These are phyloP conservation scores for Mentha longifolia DNA, from an alignment of 257 asterid species.

Conservation along the genomic window DNA sequence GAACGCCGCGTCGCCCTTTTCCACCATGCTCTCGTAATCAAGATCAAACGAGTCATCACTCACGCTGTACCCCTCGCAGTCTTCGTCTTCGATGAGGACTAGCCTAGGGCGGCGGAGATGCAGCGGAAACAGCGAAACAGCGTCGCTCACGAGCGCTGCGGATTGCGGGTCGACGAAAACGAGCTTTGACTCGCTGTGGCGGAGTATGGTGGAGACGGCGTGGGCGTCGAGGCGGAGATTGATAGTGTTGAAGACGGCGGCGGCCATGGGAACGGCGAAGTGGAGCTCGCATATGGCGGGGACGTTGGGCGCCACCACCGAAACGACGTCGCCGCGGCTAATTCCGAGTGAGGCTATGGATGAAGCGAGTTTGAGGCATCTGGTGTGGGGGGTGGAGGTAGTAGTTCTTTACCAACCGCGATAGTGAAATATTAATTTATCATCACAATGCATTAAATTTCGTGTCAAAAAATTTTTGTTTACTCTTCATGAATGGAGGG, in stretches of 20 bases:
- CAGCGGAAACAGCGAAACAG: constrained; percentile 6
- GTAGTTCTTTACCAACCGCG: no score
- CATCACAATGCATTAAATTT: no score
- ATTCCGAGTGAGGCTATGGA: constrained; percentile 31
- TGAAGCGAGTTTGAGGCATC: constrained; percentile 32
- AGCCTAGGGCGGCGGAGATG: not conserved
- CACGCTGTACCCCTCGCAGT: not conserved
- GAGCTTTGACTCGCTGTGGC: constrained; percentile 32
- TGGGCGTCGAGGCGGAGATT: constrained; percentile 23
- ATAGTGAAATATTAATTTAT: no score
- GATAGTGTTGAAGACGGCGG: constrained; percentile 15
- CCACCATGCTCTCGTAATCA: constrained; percentile 17
- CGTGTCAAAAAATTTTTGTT: no score
- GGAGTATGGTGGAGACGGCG: constrained; percentile 9
- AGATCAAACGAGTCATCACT: not conserved
- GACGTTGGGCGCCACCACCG: constrained; percentile 34
- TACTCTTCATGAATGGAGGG: no score
- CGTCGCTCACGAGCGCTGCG: not conserved
- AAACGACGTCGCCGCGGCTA: constrained; percentile 33
- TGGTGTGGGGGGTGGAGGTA: no score
- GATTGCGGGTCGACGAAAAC: constrained; percentile 36
- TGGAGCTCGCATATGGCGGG: constrained; percentile 42
- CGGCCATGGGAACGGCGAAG: constrained; percentile 29
- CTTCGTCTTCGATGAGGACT: not conserved
- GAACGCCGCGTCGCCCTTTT: constrained; percentile 16